These are phyloP conservation scores for Rhinocladiella similis DNA, from an alignment of 2,329 filamentous ascomycete species.

Conservation along the genomic window DNA sequence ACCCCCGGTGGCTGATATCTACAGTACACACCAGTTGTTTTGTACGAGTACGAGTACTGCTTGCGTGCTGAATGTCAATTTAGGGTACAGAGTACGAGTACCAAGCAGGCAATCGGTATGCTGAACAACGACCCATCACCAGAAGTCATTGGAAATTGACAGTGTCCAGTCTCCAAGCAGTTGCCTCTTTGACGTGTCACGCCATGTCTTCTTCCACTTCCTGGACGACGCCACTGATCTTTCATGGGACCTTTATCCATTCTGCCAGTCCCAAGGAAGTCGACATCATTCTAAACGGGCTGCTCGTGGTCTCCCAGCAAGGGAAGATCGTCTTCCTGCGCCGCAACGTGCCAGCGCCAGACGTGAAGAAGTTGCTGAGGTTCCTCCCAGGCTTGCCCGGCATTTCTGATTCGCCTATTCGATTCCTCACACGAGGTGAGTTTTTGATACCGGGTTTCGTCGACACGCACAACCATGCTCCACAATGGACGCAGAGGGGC, in stretches of 20 bases:
- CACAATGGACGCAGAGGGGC: constrained; percentile 53
- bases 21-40: no score
- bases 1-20: neutral
- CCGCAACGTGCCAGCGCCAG: constrained; percentile 7
- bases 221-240: constrained; percentile 22
- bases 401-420: constrained; percentile 9
- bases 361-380: constrained; percentile 12
- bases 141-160: neutral
- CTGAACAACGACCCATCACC: no score
- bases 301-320: constrained; percentile 14
- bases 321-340: constrained; percentile 31
- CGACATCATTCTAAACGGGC: constrained; percentile 39
- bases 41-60: no score
- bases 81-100: no score
- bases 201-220: neutral
- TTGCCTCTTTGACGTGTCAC: neutral
- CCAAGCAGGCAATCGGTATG: no score
- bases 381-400: constrained; percentile 6
- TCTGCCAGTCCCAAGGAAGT: constrained; percentile 37
- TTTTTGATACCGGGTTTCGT: constrained; percentile 63
- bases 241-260: constrained; percentile 48
- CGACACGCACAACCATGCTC: constrained; percentile 70
- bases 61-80: no score
- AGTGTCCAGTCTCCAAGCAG: neutral
- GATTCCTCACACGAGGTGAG: constrained; percentile 37